Evolutionary conservation across 441 rosid species (phyloP).

Genomic region (Kokia cookei): DNA sequence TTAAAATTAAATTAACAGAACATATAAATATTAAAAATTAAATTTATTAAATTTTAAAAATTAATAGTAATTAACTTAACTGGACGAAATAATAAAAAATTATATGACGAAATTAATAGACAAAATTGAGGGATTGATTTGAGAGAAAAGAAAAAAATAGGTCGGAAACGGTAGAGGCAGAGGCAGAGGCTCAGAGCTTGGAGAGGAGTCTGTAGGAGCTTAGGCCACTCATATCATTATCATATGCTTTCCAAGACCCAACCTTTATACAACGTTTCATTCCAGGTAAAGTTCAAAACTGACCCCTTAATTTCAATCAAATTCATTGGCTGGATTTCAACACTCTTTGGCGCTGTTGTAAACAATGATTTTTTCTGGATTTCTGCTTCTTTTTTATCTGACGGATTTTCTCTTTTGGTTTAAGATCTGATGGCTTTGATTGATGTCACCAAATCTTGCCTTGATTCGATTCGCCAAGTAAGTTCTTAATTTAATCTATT

Average conservation of each 20-base stretch:
- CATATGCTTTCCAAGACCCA: background rate
- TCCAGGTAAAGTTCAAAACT: background rate
- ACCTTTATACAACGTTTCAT: background rate
- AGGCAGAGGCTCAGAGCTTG: background rate
- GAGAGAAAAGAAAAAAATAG: no score
- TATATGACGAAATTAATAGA: no score
- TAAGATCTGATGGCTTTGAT: conserved; percentile 47
- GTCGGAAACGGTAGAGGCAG: no score
- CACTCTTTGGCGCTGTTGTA: background rate
- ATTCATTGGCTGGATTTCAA: background rate
- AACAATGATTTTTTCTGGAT: background rate
- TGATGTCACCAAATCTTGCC: conserved; percentile 72
- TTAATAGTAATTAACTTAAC: no score
- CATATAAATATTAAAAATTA: no score
- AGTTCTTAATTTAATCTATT: conserved; percentile 11
- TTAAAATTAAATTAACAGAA: no score
- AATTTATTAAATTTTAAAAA: no score
- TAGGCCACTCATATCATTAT: background rate
- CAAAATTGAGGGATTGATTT: no score
- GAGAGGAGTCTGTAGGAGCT: background rate
- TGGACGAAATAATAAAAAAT: no score
- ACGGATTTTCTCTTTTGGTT: background rate
- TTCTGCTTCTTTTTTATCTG: background rate
- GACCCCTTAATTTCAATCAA: background rate
- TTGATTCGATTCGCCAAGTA: conserved; percentile 75